Percentiles rank a stretch among this genome's conserved stretches.
These are phyloP conservation scores for Baudoinia panamericana DNA, from an alignment of 495 filamentous ascomycete species.

Conservation along the genomic window DNA sequence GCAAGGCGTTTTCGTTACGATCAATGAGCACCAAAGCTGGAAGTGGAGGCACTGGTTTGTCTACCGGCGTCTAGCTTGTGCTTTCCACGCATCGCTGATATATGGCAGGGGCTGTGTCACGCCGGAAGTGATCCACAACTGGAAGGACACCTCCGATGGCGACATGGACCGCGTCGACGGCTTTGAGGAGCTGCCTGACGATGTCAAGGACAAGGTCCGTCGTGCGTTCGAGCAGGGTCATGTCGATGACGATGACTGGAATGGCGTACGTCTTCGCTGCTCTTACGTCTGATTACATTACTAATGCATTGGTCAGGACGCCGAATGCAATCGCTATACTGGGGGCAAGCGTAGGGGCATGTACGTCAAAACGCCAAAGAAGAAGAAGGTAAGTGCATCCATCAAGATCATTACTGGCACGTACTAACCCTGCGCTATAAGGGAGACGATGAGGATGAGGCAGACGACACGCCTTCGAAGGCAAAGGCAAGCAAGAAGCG, in stretches of 20 bases:
- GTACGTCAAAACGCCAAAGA: conserved; percentile 26
- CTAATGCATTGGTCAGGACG: conserved; percentile 41
- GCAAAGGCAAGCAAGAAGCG: conserved; percentile 32
- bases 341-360: conserved; percentile 7
- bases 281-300: conserved; percentile 4
- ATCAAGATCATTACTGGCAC: not conserved
- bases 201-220: conserved; percentile 48
- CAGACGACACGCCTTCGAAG: conserved; percentile 23
- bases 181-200: conserved; percentile 53
- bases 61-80: not conserved
- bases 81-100: not conserved
- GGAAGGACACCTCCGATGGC: conserved; percentile 46
- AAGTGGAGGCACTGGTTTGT: conserved; percentile 68
- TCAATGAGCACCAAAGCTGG: conserved; percentile 40
- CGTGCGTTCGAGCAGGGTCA: conserved; percentile 54
- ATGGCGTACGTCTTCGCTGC: conserved; percentile 44
- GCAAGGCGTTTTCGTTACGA: conserved; percentile 51
- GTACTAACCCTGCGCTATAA: conserved; percentile 4
- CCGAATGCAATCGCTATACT: conserved; percentile 44
- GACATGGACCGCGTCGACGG: conserved; percentile 69
- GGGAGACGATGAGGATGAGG: conserved; percentile 28
- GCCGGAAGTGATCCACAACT: conserved; percentile 44
- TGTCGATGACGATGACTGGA: conserved; percentile 66
- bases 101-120: conserved; percentile 64
- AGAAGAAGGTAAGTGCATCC: conserved; percentile 21